Evolutionary conservation across 495 filamentous ascomycete genomes (phyloP).

Genomic region (Penicillium silybi): DNA sequence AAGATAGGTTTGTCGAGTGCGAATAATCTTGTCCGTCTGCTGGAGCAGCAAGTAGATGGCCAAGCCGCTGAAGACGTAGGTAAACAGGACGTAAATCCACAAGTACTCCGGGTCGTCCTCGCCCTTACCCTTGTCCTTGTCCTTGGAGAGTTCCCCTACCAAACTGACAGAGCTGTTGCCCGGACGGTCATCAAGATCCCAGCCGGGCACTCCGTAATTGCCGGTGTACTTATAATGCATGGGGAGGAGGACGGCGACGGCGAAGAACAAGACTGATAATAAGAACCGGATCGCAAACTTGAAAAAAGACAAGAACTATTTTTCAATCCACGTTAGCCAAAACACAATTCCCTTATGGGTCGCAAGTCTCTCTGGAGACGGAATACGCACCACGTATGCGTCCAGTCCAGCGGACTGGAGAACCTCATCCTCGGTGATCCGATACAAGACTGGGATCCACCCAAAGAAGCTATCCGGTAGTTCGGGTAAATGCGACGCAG

Average conservation of each 20-base stretch:
- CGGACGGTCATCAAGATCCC: conserved; percentile 25
- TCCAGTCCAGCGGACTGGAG: conserved; percentile 89
- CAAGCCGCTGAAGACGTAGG: conserved; percentile 82
- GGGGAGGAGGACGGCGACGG: conserved; percentile 74
- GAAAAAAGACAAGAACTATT: conserved; percentile 87
- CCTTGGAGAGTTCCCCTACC: conserved; percentile 15
- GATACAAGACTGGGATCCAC: conserved; percentile 90
- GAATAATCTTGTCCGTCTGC: conserved; percentile 79
- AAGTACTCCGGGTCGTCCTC: conserved; percentile 54
- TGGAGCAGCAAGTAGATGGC: conserved; percentile 77
- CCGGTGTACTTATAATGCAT: conserved; percentile 71
- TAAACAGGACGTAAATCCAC: conserved; percentile 91
- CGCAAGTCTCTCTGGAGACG: background rate
- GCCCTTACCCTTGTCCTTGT: conserved; percentile 32
- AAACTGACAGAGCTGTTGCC: conserved; percentile 11
- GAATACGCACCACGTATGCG: conserved; percentile 75
- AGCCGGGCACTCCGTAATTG: conserved; percentile 39
- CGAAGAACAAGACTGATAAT: conserved; percentile 70
- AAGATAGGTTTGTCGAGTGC: conserved; percentile 83
- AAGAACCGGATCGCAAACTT: conserved; percentile 88
- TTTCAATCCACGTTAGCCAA: background rate
- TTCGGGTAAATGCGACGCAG: conserved; percentile 71
- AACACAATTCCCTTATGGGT: background rate
- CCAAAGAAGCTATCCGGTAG: conserved; percentile 86
- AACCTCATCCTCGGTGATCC: conserved; percentile 83